Percentiles rank a stretch among this genome's conserved stretches.
These are phyloP conservation scores for Pelargonium australe DNA, from an alignment of 441 rosid genomes.

Conservation along the genomic window DNA sequence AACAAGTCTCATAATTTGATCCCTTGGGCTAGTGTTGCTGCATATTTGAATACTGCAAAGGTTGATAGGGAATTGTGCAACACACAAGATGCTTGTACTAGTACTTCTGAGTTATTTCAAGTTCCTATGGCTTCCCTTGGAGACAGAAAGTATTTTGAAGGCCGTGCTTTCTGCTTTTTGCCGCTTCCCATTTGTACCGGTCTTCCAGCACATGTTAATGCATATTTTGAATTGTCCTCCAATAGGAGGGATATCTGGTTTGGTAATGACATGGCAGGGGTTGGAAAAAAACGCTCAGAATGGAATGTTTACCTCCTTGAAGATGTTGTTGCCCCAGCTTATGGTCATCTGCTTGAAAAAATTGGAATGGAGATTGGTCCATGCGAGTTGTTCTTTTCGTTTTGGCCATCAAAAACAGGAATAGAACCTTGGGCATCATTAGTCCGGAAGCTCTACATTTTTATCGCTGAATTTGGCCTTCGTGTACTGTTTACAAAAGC, in stretches of 20 bases:
- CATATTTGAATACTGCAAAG: constrained; percentile 63
- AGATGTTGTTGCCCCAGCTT: constrained; percentile 85
- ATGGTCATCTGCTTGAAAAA: constrained; percentile 86
- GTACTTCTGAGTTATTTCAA: constrained; percentile 43
- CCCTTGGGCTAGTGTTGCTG: constrained; percentile 99
- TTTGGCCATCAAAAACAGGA: constrained; percentile 73
- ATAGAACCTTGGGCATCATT: constrained; percentile 96
- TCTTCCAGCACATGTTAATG: constrained; percentile 90
- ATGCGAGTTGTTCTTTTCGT: constrained; percentile 69
- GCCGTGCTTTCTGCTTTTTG: constrained; percentile 96
- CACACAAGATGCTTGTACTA: constrained; percentile 24
- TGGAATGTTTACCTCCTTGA: constrained; percentile 92
- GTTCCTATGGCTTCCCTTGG: constrained; percentile 42
- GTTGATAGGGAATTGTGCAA: constrained; percentile 32
- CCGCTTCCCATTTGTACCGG: constrained; percentile 89
- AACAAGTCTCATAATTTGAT: constrained; percentile 66
- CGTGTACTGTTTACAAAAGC: constrained; percentile 82
- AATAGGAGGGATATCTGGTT: constrained; percentile 99
- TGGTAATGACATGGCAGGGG: constrained; percentile 99
- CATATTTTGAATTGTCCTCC: constrained; percentile 95
- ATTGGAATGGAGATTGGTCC: constrained; percentile 81
- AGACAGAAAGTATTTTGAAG: constrained; percentile 57
- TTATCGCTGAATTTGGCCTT: constrained; percentile 67
- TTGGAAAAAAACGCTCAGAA: constrained; percentile 90
- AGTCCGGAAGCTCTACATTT: constrained; percentile 62